Base-by-base conservation (phyloP, 768 basidiomycete genomes). In the Auricularia sp. region DNA sequence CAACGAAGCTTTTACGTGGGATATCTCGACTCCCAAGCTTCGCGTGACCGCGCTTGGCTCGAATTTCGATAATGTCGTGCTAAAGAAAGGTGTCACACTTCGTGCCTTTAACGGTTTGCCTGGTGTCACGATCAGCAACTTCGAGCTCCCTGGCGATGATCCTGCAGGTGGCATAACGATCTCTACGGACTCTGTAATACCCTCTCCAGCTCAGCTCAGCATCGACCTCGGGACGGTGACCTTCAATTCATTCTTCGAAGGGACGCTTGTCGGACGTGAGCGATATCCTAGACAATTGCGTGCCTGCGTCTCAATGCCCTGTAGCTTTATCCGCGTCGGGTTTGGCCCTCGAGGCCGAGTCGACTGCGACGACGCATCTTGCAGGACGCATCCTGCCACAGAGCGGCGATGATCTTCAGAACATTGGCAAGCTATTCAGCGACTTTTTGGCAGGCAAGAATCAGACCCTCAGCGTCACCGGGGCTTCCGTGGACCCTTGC, bases 51-150 rank as follows among this genome's bases (percentile, higher is more conserved):
- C 89, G 3, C 80, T 90, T 1, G 85, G 85, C 16, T 87, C 85
- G 11, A 82, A 85, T 67, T 90, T 90, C 67, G 85, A 88, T 66
- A 80, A 82, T 65, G 82, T 90, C 35, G 75, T 78, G 0, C 77
- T 90, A 42, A 80, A 77, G 59, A 90, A 90, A 74, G 76, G 78
- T 1, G 71, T 89, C 45, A 74, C 82, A 3, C 81, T 89, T 76
- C 85, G 83, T 69, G 89, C 87, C 3, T 90, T 90, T 73, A 85
- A 90, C 66, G 81, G 81, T 36, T 76, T 90, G 6, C 85, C 86
- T 7, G 87, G 87, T 5, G 85, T 89, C 54, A 84, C 82, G 5
- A 87, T 90, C 71, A 83, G 79, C 67, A 85, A 88, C 74, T 89
- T 89, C 77, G 62, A 85, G 70, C 77, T 89, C 64, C 88, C 88